Conservation (phyloP, 352 stramenopile species). For the Phytopythium ostracodes region DNA sequence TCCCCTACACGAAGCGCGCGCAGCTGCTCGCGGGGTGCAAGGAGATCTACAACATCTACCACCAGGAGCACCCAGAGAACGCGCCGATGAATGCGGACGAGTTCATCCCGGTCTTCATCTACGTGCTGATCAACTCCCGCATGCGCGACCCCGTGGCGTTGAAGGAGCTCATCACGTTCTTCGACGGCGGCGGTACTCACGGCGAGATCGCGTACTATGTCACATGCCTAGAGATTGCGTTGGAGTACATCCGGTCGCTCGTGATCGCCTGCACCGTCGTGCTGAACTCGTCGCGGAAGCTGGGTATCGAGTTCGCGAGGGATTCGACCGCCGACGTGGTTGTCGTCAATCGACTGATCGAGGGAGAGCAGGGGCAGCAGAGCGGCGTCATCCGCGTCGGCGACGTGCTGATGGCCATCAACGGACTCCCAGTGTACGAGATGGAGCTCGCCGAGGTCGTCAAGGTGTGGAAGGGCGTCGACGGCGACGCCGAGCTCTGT, state of each 20-base stretch:
- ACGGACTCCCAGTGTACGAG: constrained; percentile 76
- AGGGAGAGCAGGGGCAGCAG: constrained; percentile 58
- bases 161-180: constrained; percentile 80
- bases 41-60: constrained; percentile 79
- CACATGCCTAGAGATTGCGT: constrained; percentile 82
- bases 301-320: constrained; percentile 75
- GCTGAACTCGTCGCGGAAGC: constrained; percentile 55
- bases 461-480: constrained; percentile 63
- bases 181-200: constrained; percentile 58
- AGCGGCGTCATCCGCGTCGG: constrained; percentile 53
- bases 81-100: constrained; percentile 83
- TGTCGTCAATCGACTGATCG: constrained; percentile 51
- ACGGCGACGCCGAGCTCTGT: constrained; percentile 75
- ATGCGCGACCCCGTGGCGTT: constrained; percentile 65
- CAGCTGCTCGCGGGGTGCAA: constrained; percentile 73
- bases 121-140: constrained; percentile 74
- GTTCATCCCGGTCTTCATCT: constrained; percentile 88
- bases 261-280: constrained; percentile 79
- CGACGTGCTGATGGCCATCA: constrained; percentile 77
- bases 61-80: constrained; percentile 63
- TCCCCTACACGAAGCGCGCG: constrained; percentile 81
- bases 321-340: constrained; percentile 45
- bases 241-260: constrained; percentile 86
- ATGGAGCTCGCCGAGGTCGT: constrained; percentile 74
- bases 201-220: constrained; percentile 86